phyloP scores from a whole-genome alignment of 2,329 filamentous ascomycete species.

The Phaeoacremonium minimum region DNA sequence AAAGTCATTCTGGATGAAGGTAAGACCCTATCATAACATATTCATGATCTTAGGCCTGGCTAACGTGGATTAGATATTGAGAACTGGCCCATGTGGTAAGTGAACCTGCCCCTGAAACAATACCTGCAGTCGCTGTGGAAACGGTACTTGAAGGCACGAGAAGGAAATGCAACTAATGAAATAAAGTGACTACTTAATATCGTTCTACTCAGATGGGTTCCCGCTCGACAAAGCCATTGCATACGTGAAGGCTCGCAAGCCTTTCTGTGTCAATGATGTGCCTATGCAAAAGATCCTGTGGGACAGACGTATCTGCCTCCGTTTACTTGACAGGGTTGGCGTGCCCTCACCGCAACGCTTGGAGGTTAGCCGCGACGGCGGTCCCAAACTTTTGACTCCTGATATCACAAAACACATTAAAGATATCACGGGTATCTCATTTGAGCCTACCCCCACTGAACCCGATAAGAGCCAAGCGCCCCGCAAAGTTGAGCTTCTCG shows the following conservation, averaged over 20 bases:
- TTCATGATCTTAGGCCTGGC: too few species aligned
- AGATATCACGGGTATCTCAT: conserved; percentile 70
- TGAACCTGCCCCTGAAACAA: conserved; percentile 6
- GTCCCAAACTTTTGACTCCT: conserved; percentile 70
- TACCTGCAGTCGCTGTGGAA: conserved; percentile 1
- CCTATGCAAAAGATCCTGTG: conserved; percentile 96
- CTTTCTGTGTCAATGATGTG: conserved; percentile 95
- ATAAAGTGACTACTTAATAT: conserved; percentile 81
- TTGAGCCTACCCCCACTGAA: conserved; percentile 68
- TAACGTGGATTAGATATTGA: conserved; percentile 60
- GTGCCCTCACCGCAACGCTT: conserved; percentile 86
- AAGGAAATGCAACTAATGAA: too few species aligned
- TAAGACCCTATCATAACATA: too few species aligned
- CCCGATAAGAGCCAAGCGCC: conserved; percentile 52
- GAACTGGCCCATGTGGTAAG: conserved; percentile 87
- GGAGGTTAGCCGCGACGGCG: conserved; percentile 90
- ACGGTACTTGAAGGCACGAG: too few species aligned
- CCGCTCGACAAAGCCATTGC: conserved; percentile 95
- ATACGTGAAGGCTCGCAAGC: conserved; percentile 87
- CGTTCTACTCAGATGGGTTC: conserved; percentile 97
- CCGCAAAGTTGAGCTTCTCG: conserved; percentile 75
- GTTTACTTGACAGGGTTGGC: conserved; percentile 80
- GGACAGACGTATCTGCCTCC: conserved; percentile 88
- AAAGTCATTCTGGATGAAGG: conserved; percentile 96
- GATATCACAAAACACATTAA: conserved; percentile 79